phyloP scores from a whole-genome alignment of 495 filamentous ascomycete species.

The Aspergillus heteromorphus region DNA sequence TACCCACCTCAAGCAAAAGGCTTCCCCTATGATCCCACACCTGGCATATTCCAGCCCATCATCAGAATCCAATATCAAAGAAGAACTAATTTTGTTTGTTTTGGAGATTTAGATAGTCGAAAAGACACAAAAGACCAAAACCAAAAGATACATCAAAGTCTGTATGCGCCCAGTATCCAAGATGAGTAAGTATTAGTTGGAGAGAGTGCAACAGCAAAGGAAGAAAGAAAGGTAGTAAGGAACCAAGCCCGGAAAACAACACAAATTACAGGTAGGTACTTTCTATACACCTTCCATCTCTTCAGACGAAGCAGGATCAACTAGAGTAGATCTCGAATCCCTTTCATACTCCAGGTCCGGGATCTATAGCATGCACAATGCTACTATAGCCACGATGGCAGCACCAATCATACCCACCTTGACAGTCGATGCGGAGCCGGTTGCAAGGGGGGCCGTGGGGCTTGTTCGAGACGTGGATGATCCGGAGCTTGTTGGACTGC shows the following conservation, averaged over 20 bases:
- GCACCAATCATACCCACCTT: conserved; percentile 30
- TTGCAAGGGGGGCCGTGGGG: conserved; percentile 21
- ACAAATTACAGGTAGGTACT: background rate
- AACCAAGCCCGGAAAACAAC: background rate
- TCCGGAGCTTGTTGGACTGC: background rate
- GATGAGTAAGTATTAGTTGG: background rate
- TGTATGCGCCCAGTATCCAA: too few species aligned
- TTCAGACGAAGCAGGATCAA: background rate
- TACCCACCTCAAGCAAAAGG: too few species aligned
- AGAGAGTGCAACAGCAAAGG: background rate
- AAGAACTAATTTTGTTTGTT: too few species aligned
- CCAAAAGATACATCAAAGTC: too few species aligned
- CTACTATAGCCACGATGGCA: conserved; percentile 25
- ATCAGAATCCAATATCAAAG: too few species aligned
- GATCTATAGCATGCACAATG: conserved; percentile 28
- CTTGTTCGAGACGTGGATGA: conserved; percentile 5
- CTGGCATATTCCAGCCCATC: background rate
- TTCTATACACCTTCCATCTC: background rate
- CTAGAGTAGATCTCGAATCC: background rate
- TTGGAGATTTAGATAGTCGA: too few species aligned
- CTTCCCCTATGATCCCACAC: too few species aligned
- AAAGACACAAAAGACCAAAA: too few species aligned
- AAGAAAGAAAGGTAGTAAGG: background rate
- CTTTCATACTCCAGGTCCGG: background rate
- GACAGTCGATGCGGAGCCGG: conserved; percentile 18